Evolutionary conservation across 495 filamentous ascomycete genomes (phyloP), one percentile per base, ranked within the genome.

Genomic region (Alectoria sarmentosa): DNA sequence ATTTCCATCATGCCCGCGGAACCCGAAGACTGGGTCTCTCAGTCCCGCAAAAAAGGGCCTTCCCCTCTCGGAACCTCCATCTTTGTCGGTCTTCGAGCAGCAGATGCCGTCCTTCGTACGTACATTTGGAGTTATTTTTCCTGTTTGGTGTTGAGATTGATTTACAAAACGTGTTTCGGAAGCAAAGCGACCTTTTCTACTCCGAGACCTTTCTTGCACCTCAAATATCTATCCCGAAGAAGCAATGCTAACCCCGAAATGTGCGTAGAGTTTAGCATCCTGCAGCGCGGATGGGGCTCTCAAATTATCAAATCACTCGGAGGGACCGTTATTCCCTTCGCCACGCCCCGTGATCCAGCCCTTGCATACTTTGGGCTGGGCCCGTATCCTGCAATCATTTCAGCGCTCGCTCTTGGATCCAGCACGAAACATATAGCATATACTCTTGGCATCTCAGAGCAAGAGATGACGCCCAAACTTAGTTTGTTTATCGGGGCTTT

Each of bases 321-420:
- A 26, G 70, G 68, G 46, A 64, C 52, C 36, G 34, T 66, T 17
- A 60, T 69, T 26, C 63, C 58, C 54, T 41, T 65, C 49, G 58
- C 48, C 26, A 32, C 46, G 36, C 36, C 61, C 11, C 61, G 61
- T 23, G 49, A 63, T n/a, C 15, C 61, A 11, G 28, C 61, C 65
- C 76, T 81, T 66, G 77, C 77, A 44, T 77, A 86, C 32, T 73
- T 77, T 36, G 76, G 75, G 38, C 77, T 89, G 41, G 80, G 78
- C 62, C 79, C 79, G 49, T 84, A 88, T 69, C 83, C 84, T 72
- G 71, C 75, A 67, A 82, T 87, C 65, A 77, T 89, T 19, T 78
- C 77, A 44, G 72, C 82, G 23, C 81, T 89, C 75, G 74, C 80
- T 6, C 68, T 76, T 28, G 82, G 79, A 32, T 73, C 71, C 60